Evolutionary conservation across 2,329 filamentous ascomycete genomes (phyloP).

Genomic region (Paradendryphiella salina): DNA sequence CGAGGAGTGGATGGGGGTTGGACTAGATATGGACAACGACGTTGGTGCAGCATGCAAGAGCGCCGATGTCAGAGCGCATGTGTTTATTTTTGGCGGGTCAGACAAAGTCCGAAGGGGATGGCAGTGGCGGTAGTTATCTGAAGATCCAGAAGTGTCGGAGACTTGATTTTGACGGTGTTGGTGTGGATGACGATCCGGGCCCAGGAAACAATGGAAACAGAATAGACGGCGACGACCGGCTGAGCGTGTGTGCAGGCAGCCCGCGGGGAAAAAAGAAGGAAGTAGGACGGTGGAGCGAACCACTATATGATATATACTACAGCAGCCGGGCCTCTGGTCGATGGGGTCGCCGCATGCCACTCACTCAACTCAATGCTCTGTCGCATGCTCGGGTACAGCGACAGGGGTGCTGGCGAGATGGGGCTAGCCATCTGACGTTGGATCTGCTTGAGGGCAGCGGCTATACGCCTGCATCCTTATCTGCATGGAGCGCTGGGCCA

Average conservation of each 20-base stretch:
- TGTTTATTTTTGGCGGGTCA: constrained; percentile 16
- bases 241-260: too few species aligned
- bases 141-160: not conserved
- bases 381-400: constrained; percentile 12
- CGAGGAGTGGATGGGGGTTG: constrained; percentile 24
- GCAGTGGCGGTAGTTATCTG: constrained; percentile 14
- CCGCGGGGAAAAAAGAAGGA: too few species aligned
- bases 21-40: constrained; percentile 34
- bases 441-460: constrained; percentile 8
- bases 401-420: constrained; percentile 16
- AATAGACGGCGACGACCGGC: too few species aligned
- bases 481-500: constrained; percentile 10
- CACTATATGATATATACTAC: constrained; percentile 15
- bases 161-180: too few species aligned
- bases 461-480: constrained; percentile 14
- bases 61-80: constrained; percentile 17
- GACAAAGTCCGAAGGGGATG: constrained; percentile 8
- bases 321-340: not conserved
- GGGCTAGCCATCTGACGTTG: constrained; percentile 10
- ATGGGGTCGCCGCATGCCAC: constrained; percentile 6
- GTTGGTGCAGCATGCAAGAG: constrained; percentile 27
- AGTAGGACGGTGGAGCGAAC: not conserved
- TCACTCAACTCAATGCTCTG: not conserved
- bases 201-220: too few species aligned
- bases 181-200: too few species aligned